phyloP scores from a whole-genome alignment of 768 basidiomycete species.

The Lentinula raphanica region DNA sequence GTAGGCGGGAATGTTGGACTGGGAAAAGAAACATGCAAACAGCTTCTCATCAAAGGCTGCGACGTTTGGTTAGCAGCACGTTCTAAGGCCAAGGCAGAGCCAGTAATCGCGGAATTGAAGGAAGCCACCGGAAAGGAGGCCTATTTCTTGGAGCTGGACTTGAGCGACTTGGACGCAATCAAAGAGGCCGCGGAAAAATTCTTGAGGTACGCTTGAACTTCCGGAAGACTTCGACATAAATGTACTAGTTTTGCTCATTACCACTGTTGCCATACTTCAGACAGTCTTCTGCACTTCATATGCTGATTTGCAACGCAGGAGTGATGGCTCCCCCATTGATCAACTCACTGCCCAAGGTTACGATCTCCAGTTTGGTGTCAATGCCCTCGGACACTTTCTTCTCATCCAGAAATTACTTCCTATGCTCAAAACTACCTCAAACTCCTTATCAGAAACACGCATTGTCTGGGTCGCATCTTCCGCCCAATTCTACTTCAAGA shows the following conservation, averaged over 20 bases:
- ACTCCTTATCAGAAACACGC: slow-evolving; percentile 19
- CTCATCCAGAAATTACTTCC: slow-evolving; percentile 26
- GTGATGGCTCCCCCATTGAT: slow-evolving; percentile 27
- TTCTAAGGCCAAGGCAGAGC: slow-evolving; percentile 24
- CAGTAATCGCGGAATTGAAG: slow-evolving; percentile 29
- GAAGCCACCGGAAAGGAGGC: slow-evolving; percentile 31
- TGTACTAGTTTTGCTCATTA: too few species aligned
- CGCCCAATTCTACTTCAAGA: slow-evolving; percentile 9
- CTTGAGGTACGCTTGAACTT: slow-evolving; percentile 18
- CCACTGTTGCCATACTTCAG: slow-evolving; percentile 5
- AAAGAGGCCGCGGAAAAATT: slow-evolving; percentile 30
- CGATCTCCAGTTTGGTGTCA: slow-evolving; percentile 20
- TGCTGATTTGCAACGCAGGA: slow-evolving; percentile 28
- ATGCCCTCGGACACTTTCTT: slow-evolving; percentile 21
- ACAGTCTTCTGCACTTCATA: slow-evolving; percentile 21
- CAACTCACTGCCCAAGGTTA: slow-evolving; percentile 18
- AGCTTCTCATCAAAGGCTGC: slow-evolving; percentile 28
- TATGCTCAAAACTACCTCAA: slow-evolving; percentile 17
- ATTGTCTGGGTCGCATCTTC: slow-evolving; percentile 26
- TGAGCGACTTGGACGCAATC: slow-evolving; percentile 31
- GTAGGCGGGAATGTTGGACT: slow-evolving; percentile 1
- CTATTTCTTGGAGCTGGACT: slow-evolving; percentile 31
- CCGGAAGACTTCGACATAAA: too few species aligned
- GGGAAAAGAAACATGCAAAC: slow-evolving; percentile 12
- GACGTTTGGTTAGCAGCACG: slow-evolving; percentile 38